Base-by-base conservation (phyloP, 805 yeast species). In the Nematodospora valgi region DNA sequence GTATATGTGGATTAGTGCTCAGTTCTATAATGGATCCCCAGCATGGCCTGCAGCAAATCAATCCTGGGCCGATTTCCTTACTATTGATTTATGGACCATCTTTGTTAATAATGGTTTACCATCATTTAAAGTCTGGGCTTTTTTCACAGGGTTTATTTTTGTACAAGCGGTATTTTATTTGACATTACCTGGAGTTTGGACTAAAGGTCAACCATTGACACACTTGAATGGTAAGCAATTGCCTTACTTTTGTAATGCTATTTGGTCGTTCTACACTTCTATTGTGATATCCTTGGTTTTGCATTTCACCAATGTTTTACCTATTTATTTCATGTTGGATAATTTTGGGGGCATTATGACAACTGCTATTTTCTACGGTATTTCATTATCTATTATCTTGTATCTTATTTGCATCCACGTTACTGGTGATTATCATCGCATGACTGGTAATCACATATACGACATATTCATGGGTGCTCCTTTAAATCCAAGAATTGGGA, bases 401-500 rank as follows among this genome's bases (percentile, higher is more conserved):
- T 93, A 87, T 68, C 41, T 84, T 27, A 77, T 73, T 68, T 80
- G 93, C 11, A 49, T 86, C 37, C 56, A 54, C 41, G 66, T 82
- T 35, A 70, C 85, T 36, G 78, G 79, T 39, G 95, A 86, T 53
- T 86, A 84, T 59, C 91, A 86, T 58, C 72, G 93, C 44, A 78
- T 91, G 91, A 81, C 97, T 6, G 97, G 98, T 15, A 86, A 84
- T 60, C 82, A 76, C 52, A 60, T 93, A 46, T 91, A 88, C 55
- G 98, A 93, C 61, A 70, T 87, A 53, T 93, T 93, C 68, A 81
- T 93, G 94, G 98, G 98, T 32, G 96, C 96, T 11, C 95, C 97
- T 27, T 76, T 93, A 58, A 93, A 93, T 62, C 98, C 98, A 44
- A 76, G 98, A 58, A 71, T 91, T 55, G 98, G 97, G 27, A 82